A percentile compares a stretch with the other conserved stretches of the same genome.
phyloP scores from a whole-genome alignment of 1,284 basidiomycete genomes.

The Ustilago lituana region DNA sequence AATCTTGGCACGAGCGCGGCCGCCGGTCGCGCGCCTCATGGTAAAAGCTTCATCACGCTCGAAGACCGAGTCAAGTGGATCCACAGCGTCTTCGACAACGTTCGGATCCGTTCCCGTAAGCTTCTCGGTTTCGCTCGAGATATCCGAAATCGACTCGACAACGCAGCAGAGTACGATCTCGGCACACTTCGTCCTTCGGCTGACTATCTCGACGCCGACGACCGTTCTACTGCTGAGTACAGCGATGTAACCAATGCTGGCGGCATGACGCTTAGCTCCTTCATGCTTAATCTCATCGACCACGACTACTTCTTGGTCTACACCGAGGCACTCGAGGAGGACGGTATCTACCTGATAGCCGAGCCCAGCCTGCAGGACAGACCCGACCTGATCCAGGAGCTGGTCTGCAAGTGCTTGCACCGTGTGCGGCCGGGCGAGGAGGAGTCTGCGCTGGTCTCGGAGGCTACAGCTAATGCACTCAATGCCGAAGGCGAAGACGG shows the following conservation, averaged over 20 bases:
- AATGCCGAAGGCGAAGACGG: conserved; percentile 41
- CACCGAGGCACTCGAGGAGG: conserved; percentile 85
- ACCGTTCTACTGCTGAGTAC: conserved; percentile 19
- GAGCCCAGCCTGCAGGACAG: conserved; percentile 82
- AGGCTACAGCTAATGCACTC: conserved; percentile 31
- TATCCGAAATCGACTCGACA: conserved; percentile 81
- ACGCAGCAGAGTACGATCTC: conserved; percentile 91
- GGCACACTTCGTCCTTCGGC: conserved; percentile 70
- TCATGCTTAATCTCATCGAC: conserved; percentile 82
- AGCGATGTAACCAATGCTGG: conserved; percentile 13
- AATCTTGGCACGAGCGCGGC: conserved; percentile 12
- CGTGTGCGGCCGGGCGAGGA: conserved; percentile 53
- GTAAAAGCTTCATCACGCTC: conserved; percentile 74
- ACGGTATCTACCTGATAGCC: conserved; percentile 93
- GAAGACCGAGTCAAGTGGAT: conserved; percentile 89
- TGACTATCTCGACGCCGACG: conserved; percentile 42
- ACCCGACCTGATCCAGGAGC: conserved; percentile 81
- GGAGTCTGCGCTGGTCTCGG: conserved; percentile 38
- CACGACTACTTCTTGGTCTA: conserved; percentile 95
- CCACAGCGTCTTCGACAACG: conserved; percentile 90
- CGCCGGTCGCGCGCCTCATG: conserved; percentile 42
- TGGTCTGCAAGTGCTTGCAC: conserved; percentile 80
- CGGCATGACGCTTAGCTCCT: conserved; percentile 74
- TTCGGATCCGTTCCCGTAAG: conserved; percentile 90
- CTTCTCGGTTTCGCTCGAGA: conserved; percentile 80